Conservation (phyloP, 73 alveolate species). For the Tetrahymena elliotti region DNA sequence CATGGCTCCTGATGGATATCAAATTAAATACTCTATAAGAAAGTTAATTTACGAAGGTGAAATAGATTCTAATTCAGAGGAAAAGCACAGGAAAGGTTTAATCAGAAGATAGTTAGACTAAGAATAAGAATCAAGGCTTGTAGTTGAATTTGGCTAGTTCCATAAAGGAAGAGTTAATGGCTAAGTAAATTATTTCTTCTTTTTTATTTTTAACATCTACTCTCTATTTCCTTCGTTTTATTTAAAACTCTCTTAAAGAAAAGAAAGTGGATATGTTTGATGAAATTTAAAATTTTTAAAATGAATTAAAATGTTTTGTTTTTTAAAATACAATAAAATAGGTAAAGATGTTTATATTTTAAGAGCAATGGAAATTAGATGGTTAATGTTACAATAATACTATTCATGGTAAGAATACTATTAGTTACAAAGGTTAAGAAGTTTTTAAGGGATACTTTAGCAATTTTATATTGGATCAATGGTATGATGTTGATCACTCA, state of each 20-base stretch:
- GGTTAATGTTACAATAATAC: neutral
- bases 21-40: neutral
- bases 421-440: neutral
- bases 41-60: neutral
- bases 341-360: neutral
- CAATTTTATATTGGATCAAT: neutral
- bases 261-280: too few species aligned
- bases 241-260: too few species aligned
- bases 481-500: neutral
- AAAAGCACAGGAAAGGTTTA: neutral
- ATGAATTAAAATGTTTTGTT: too few species aligned
- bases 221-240: too few species aligned
- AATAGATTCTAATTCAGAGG: neutral
- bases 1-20: neutral
- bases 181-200: neutral
- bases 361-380: neutral
- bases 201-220: too few species aligned
- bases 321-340: too few species aligned
- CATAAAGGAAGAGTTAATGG: neutral
- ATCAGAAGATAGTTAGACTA: neutral
- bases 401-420: neutral
- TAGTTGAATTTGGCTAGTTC: neutral
- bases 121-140: neutral
- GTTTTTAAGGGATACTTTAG: neutral
- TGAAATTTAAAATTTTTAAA: too few species aligned